Conservation (phyloP, 495 filamentous ascomycete species). For the Mycothermus thermophilus region DNA sequence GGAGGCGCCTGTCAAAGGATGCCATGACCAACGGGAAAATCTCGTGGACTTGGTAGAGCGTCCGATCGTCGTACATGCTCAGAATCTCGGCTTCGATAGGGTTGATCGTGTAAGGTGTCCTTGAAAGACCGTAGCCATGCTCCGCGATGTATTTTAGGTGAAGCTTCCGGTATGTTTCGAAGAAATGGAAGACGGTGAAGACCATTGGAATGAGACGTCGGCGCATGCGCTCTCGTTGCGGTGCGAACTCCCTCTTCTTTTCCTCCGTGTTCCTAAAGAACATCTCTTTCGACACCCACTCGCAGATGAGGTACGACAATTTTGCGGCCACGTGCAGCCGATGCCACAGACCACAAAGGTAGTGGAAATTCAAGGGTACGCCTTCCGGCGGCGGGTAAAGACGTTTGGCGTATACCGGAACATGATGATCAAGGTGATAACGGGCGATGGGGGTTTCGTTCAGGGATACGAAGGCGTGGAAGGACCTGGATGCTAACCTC, state of each 20-base stretch:
- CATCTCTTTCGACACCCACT: conserved; percentile 43
- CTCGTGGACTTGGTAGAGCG: conserved; percentile 40
- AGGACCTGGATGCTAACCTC: conserved; percentile 37
- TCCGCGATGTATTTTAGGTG: conserved; percentile 37
- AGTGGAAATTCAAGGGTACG: conserved; percentile 34
- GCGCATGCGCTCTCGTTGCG: conserved; percentile 42
- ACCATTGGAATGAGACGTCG: conserved; percentile 40
- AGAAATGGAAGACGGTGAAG: conserved; percentile 46
- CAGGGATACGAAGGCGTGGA: conserved; percentile 39
- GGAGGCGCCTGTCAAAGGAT: conserved; percentile 40
- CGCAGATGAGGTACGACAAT: conserved; percentile 38
- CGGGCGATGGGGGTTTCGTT: conserved; percentile 43
- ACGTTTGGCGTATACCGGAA: conserved; percentile 38
- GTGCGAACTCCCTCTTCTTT: conserved; percentile 34
- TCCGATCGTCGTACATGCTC: conserved; percentile 43
- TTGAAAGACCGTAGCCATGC: conserved; percentile 25
- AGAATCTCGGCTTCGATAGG: conserved; percentile 42
- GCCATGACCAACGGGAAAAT: conserved; percentile 41
- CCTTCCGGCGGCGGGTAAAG: conserved; percentile 36
- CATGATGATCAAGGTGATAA: conserved; percentile 39
- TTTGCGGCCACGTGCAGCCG: conserved; percentile 42
- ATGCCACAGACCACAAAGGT: conserved; percentile 46
- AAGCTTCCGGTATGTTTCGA: conserved; percentile 42
- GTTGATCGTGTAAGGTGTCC: conserved; percentile 32
- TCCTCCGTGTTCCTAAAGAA: conserved; percentile 38